Percentiles rank a stretch among this genome's conserved stretches.
phyloP scores from a whole-genome alignment of 306 rosid species.

The Casuarina equisetifolia region DNA sequence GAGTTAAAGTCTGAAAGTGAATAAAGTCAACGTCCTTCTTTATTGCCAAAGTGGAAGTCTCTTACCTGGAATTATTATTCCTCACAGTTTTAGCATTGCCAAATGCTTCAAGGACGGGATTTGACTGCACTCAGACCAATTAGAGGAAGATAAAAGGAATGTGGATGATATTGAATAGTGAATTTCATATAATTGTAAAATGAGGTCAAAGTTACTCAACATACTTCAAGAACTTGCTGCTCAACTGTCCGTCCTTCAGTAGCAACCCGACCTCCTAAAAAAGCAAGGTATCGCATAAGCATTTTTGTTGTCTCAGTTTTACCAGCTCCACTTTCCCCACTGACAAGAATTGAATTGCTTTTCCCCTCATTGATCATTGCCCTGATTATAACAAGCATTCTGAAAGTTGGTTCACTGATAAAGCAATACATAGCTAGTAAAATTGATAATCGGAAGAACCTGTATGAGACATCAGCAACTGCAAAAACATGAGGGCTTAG shows the following conservation, averaged over 20 bases:
- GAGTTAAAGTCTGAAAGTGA: slow-evolving; percentile 15
- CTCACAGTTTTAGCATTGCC: slow-evolving; percentile 99
- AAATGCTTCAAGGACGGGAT: slow-evolving; percentile 99
- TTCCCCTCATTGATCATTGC: slow-evolving; percentile 88
- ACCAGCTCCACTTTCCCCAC: slow-evolving; percentile 99
- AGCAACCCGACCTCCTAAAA: slow-evolving; percentile 88
- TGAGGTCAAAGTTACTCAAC: slow-evolving; percentile 26
- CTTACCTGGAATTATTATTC: slow-evolving; percentile 96
- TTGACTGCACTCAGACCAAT: slow-evolving; percentile 70
- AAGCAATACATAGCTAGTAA: slow-evolving; percentile 18
- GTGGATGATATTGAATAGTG: background rate
- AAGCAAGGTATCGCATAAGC: slow-evolving; percentile 98
- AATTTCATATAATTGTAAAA: slow-evolving; percentile 20
- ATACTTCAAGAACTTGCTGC: slow-evolving; percentile 99
- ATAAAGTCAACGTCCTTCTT: slow-evolving; percentile 23
- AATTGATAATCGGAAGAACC: slow-evolving; percentile 47
- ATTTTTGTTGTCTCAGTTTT: slow-evolving; percentile 99
- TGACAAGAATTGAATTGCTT: slow-evolving; percentile 96
- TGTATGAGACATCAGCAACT: slow-evolving; percentile 96
- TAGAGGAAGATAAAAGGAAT: background rate
- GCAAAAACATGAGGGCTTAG: slow-evolving; percentile 98
- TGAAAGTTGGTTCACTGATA: slow-evolving; percentile 19
- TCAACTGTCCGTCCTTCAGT: slow-evolving; percentile 98
- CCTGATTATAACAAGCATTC: slow-evolving; percentile 48
- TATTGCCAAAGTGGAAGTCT: slow-evolving; percentile 30